Percentiles rank a stretch among this genome's conserved stretches.
Evolutionary conservation across 169 alveolate genomes (phyloP).

Genomic region (Babesia divergens): DNA sequence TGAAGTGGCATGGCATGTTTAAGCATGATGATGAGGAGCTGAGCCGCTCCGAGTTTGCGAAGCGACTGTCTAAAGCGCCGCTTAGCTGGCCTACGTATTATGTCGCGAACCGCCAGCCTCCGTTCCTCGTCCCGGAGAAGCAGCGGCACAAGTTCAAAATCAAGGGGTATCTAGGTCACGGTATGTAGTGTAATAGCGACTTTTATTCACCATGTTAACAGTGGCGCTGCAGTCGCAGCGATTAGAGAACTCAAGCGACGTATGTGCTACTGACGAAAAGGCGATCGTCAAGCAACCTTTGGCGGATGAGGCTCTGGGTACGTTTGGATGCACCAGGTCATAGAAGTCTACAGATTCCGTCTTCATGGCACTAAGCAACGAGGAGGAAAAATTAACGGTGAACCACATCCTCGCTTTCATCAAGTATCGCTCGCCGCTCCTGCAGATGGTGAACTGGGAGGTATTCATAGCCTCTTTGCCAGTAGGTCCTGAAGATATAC

Average conservation of each 20-base stretch:
- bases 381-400: conserved; percentile 40
- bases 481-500: conserved; percentile 60
- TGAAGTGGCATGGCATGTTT: conserved; percentile 38
- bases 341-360: conserved; percentile 18
- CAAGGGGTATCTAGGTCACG: conserved; percentile 34
- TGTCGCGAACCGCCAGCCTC: conserved; percentile 42
- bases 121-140: conserved; percentile 55
- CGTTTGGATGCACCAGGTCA: not conserved
- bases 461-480: conserved; percentile 45
- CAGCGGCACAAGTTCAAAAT: conserved; percentile 40
- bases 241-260: not conserved
- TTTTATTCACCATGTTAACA: not conserved
- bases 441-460: conserved; percentile 64
- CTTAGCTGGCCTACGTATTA: conserved; percentile 54
- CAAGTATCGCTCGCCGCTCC: conserved; percentile 51
- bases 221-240: conserved; percentile 2
- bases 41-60: conserved; percentile 2
- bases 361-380: conserved; percentile 49
- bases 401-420: conserved; percentile 56
- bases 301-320: conserved; percentile 20
- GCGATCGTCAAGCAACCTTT: conserved; percentile 11
- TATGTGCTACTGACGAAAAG: not conserved
- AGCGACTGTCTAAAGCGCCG: conserved; percentile 19
- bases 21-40: conserved; percentile 31
- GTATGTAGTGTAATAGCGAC: not conserved